These are phyloP conservation scores for Leccinum variabile DNA, from an alignment of 1,284 basidiomycete genomes.

Conservation along the genomic window DNA sequence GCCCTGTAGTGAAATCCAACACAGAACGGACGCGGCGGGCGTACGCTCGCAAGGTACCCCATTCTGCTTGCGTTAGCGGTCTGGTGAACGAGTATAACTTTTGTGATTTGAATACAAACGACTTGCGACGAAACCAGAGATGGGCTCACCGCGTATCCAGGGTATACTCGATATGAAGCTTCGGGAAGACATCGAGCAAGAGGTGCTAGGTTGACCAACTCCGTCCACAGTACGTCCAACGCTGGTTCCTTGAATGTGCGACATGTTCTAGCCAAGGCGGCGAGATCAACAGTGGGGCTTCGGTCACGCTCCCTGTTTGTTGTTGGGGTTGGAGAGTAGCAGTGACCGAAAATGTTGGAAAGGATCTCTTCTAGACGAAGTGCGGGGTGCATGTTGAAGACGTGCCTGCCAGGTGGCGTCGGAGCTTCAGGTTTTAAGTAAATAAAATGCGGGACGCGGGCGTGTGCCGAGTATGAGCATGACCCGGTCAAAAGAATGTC, in stretches of 20 bases:
- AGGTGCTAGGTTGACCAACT: constrained; percentile 24
- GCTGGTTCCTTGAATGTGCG: constrained; percentile 29
- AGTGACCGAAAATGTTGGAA: constrained; percentile 19
- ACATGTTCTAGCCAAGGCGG: constrained; percentile 25
- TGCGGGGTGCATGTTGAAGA: constrained; percentile 21
- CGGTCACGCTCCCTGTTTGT: background rate
- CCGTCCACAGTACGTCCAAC: constrained; percentile 26
- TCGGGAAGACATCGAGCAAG: constrained; percentile 27
- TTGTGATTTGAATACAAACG: constrained; percentile 2
- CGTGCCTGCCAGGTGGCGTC: background rate
- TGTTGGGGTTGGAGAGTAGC: background rate
- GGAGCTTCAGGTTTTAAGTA: background rate
- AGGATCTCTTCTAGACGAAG: constrained; percentile 27
- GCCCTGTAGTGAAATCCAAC: constrained; percentile 20
- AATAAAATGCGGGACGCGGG: background rate
- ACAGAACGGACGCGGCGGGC: constrained; percentile 22
- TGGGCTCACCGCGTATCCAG: constrained; percentile 14
- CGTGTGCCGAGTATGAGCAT: background rate
- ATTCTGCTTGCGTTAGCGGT: constrained; percentile 15
- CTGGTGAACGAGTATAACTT: constrained; percentile 28
- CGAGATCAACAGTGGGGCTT: constrained; percentile 17
- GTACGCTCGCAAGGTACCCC: constrained; percentile 19
- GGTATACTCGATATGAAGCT: constrained; percentile 18
- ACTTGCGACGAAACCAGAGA: background rate
- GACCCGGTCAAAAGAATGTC: background rate